These are phyloP conservation scores for Notholithocarpus densiflorus DNA, from an alignment of 306 rosid species.

Conservation along the genomic window DNA sequence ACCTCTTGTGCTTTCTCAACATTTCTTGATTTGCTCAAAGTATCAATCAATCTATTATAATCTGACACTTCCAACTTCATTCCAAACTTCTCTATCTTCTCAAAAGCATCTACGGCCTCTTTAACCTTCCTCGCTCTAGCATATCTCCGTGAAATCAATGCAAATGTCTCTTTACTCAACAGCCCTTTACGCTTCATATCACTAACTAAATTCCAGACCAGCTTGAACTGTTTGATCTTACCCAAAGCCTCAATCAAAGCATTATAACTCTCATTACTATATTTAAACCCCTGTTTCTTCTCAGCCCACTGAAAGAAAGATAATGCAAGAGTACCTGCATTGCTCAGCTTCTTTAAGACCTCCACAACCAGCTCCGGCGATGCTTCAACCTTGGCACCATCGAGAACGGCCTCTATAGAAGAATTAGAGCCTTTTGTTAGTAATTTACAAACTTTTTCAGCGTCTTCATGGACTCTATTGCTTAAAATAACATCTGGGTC, in stretches of 20 bases:
- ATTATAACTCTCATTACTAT: constrained; percentile 51
- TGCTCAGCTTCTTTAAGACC: constrained; percentile 68
- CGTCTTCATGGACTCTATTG: constrained; percentile 15
- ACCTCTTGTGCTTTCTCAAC: constrained; percentile 67
- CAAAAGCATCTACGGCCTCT: constrained; percentile 60
- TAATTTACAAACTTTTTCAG: constrained; percentile 50
- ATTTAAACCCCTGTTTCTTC: constrained; percentile 56
- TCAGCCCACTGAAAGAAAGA: constrained; percentile 83
- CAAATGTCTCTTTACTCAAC: constrained; percentile 55
- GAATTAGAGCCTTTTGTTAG: constrained; percentile 35
- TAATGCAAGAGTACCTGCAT: constrained; percentile 72
- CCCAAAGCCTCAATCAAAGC: constrained; percentile 73
- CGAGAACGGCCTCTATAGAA: constrained; percentile 34
- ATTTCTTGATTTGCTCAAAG: constrained; percentile 57
- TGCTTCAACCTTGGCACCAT: constrained; percentile 20
- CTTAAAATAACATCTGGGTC: constrained; percentile 12
- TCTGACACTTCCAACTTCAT: constrained; percentile 53
- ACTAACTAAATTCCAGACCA: constrained; percentile 66
- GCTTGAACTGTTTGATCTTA: constrained; percentile 75
- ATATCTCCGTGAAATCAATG: constrained; percentile 57
- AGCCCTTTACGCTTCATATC: constrained; percentile 63
- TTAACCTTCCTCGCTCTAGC: constrained; percentile 57
- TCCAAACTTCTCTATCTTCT: constrained; percentile 69
- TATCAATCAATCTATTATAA: constrained; percentile 63
- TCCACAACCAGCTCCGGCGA: constrained; percentile 50